These are phyloP conservation scores for Globisporangium cystogenes DNA, from an alignment of 352 stramenopile species.

Conservation along the genomic window DNA sequence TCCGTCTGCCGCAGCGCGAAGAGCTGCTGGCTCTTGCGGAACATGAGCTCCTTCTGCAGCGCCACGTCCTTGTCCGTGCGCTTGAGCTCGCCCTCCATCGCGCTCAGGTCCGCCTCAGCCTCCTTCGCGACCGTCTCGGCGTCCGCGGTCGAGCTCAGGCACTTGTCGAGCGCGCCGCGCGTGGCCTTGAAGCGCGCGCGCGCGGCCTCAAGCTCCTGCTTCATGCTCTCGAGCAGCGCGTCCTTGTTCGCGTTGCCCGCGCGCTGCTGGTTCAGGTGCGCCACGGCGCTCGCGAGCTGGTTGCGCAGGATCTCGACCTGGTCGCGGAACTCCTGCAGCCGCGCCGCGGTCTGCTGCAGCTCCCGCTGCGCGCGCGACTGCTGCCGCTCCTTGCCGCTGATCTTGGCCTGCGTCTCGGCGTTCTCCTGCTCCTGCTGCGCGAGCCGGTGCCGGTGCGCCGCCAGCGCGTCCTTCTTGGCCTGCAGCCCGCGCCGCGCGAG, in stretches of 20 bases:
- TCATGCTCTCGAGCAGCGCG: constrained; percentile 74
- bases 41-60: constrained; percentile 91
- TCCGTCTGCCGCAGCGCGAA: constrained; percentile 87
- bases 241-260: constrained; percentile 69
- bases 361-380: constrained; percentile 72
- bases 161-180: constrained; percentile 72
- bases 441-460: constrained; percentile 70
- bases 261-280: constrained; percentile 76
- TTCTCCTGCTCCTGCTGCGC: constrained; percentile 88
- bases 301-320: constrained; percentile 92
- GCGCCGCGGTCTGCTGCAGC: constrained; percentile 41
- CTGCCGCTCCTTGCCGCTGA: constrained; percentile 61
- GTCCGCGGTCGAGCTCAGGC: constrained; percentile 66
- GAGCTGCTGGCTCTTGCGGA: constrained; percentile 88
- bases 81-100: constrained; percentile 58
- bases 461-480: constrained; percentile 65
- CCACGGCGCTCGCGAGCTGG: constrained; percentile 85
- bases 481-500: constrained; percentile 40
- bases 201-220: constrained; percentile 62
- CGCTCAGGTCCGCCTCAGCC: constrained; percentile 68
- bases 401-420: constrained; percentile 64
- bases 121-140: constrained; percentile 82
- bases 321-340: constrained; percentile 81
- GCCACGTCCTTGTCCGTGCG: constrained; percentile 72
- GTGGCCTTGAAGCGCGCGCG: constrained; percentile 74